These are phyloP conservation scores for Flaveria robusta DNA, from an alignment of 129 eudicot species.

Conservation along the genomic window DNA sequence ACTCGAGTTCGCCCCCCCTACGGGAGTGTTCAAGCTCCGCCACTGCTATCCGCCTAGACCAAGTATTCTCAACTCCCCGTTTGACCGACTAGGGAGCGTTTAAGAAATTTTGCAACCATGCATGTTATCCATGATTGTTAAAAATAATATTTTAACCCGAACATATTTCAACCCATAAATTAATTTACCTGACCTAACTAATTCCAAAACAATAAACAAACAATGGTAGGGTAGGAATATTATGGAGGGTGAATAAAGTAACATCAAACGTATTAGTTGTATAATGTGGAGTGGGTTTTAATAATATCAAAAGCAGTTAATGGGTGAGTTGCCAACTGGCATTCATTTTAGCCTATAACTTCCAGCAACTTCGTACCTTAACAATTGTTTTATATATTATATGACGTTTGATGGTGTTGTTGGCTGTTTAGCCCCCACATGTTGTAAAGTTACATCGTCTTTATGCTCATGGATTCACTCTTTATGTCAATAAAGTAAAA, in stretches of 20 bases:
- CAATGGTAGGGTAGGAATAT: not conserved
- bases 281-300: slow-evolving; percentile 15
- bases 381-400: not conserved
- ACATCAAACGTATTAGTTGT: not conserved
- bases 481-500: slow-evolving; percentile 9
- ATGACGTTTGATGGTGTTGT: slow-evolving; percentile 4
- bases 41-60: no score
- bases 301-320: not conserved
- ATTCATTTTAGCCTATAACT: not conserved
- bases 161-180: no score
- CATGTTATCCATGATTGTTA: no score
- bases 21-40: no score
- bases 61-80: no score
- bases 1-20: no score
- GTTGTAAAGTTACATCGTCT: not conserved
- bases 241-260: not conserved
- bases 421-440: not conserved
- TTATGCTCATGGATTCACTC: not conserved
- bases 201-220: not conserved
- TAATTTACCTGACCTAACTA: no score
- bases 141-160: no score
- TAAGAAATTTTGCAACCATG: no score
- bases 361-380: slow-evolving; percentile 17
- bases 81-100: no score
- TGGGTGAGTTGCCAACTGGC: slow-evolving; percentile 10